Conservation (phyloP, 2,329 filamentous ascomycete genomes). For the Epichloe baconii region DNA sequence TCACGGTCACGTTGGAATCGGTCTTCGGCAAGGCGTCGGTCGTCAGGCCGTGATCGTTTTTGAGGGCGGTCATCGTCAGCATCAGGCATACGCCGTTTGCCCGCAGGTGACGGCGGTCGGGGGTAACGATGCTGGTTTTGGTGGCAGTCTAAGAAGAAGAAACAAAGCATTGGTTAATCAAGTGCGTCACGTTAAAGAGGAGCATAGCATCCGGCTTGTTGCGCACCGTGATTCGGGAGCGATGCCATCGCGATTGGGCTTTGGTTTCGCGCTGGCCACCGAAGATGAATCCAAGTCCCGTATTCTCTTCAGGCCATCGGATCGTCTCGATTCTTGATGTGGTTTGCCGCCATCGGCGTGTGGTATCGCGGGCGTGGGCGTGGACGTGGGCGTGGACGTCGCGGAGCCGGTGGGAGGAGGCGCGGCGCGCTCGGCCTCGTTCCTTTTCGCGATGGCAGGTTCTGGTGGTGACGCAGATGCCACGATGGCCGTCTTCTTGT, state of each 20-base stretch:
- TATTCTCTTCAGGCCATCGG: conserved; percentile 6
- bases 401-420: conserved; percentile 7
- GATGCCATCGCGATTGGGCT: conserved; percentile 1
- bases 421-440: conserved; percentile 18
- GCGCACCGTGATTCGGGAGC: conserved; percentile 7
- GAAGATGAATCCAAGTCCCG: conserved; percentile 3
- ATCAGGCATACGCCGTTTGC: conserved; percentile 34
- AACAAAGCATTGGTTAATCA: background rate
- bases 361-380: conserved; percentile 7
- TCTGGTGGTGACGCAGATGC: conserved; percentile 25
- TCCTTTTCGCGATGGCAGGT: conserved; percentile 18
- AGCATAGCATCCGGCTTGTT: background rate
- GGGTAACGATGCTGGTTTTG: conserved; percentile 24
- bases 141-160: conserved; percentile 17
- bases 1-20: conserved; percentile 19
- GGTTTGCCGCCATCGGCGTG: background rate
- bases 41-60: conserved; percentile 34
- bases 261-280: conserved; percentile 1
- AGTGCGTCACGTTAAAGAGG: background rate
- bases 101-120: conserved; percentile 29
- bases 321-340: conserved; percentile 4
- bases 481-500: conserved; percentile 29
- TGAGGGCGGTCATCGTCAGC: conserved; percentile 30
- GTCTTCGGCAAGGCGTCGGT: conserved; percentile 19
- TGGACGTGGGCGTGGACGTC: background rate